These are phyloP conservation scores for Wickerhamia fluorescens DNA, from an alignment of 805 yeast species.

Conservation along the genomic window DNA sequence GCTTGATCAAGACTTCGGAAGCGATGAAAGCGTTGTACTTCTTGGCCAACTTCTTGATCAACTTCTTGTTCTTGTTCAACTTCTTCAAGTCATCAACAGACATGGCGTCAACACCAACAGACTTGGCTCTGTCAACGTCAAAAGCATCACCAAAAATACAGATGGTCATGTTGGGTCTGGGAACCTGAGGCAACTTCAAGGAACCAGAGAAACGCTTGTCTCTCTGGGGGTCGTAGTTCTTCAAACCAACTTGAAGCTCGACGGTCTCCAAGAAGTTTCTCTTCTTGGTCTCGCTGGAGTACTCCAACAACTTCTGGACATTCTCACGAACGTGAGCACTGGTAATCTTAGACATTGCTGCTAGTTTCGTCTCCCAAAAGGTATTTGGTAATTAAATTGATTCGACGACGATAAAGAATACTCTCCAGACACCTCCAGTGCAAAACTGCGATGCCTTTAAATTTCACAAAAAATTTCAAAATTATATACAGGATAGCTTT, in stretches of 20 bases:
- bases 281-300: constrained; percentile 95
- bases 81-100: constrained; percentile 99
- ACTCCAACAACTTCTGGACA: constrained; percentile 86
- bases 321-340: constrained; percentile 92
- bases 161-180: constrained; percentile 99
- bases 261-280: constrained; percentile 99
- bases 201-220: constrained; percentile 99
- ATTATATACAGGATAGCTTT: too few relatives aligned
- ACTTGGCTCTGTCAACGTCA: constrained; percentile 99
- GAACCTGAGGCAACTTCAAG: constrained; percentile 95
- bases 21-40: constrained; percentile 99
- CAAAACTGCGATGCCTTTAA: too few relatives aligned
- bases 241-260: constrained; percentile 98
- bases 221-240: constrained; percentile 99
- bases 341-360: constrained; percentile 78
- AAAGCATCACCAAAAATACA: constrained; percentile 99
- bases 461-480: too few relatives aligned
- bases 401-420: constrained; percentile 47
- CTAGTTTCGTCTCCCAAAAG: constrained; percentile 68
- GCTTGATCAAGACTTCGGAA: constrained; percentile 98
- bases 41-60: constrained; percentile 99
- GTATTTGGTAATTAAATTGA: constrained; percentile 40
- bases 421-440: too few relatives aligned
- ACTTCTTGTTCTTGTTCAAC: constrained; percentile 99
- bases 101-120: constrained; percentile 99